Evolutionary conservation across 495 filamentous ascomycete species (phyloP).

Genomic region (Aspergillus steynii): DNA sequence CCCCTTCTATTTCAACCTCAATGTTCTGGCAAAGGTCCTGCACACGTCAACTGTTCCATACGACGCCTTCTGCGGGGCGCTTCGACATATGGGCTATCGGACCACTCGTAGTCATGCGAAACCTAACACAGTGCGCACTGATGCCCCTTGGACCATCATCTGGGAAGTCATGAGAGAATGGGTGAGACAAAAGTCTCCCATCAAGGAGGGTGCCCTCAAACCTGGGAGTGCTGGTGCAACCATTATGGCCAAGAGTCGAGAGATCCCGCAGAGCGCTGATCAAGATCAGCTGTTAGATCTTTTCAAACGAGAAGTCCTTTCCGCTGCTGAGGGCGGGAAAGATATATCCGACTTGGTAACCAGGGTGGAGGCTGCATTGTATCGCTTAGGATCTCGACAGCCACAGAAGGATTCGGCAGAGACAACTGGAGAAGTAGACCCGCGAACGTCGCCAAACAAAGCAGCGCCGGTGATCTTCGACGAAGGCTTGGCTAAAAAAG

Average conservation of each 20-base stretch:
- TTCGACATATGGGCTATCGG: conserved; percentile 75
- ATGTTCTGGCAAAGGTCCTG: conserved; percentile 66
- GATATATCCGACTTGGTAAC: conserved; percentile 41
- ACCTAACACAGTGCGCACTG: conserved; percentile 83
- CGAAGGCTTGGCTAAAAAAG: conserved; percentile 70
- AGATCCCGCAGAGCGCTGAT: conserved; percentile 22
- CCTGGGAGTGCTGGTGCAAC: conserved; percentile 66
- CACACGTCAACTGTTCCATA: conserved; percentile 75
- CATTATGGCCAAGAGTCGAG: conserved; percentile 54
- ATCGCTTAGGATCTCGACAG: conserved; percentile 35
- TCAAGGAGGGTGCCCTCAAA: conserved; percentile 69
- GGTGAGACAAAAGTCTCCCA: conserved; percentile 71
- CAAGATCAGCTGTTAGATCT: conserved; percentile 24
- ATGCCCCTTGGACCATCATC: conserved; percentile 82
- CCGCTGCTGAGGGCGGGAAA: conserved; percentile 34
- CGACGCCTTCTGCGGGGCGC: conserved; percentile 72
- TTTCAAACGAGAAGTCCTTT: conserved; percentile 39
- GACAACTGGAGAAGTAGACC: neutral
- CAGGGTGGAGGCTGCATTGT: conserved; percentile 49
- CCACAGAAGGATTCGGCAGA: conserved; percentile 8
- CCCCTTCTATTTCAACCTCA: conserved; percentile 87
- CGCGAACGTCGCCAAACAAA: neutral
- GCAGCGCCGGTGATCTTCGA: conserved; percentile 67
- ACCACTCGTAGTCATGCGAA: conserved; percentile 83
- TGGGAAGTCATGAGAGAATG: conserved; percentile 97